Base-by-base conservation (phyloP, 106 monocot genomes). In the Vanilla planifolia region DNA sequence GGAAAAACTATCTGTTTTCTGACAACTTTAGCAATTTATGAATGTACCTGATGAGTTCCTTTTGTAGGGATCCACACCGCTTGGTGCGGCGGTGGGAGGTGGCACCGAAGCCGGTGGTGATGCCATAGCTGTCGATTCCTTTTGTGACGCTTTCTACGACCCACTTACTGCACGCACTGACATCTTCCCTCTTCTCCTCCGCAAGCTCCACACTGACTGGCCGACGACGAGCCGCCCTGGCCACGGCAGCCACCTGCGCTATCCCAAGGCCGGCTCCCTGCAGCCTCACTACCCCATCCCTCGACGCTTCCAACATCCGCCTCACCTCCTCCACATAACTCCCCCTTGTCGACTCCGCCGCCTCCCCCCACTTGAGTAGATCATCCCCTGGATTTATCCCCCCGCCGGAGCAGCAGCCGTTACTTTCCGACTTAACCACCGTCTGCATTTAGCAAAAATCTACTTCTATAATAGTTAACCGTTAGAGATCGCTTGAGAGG, bases 61-160 rank as follows among this genome's bases (percentile, higher is more conserved):
- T 74, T n/a, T 74, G 73, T 3, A 74, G 65, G 10, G 67, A 59
- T 6, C 48, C 73, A n/a, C 73, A 66, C 15, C 67, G 58, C 37
- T 74, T 73, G 65, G 79, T 85, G 22, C 84, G 43, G 19, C 80
- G 75, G 72, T 85, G 84, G n/a, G 84, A 85, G 29, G 79, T 76
- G 42, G 84, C 71, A 14, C 84, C 84, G 67, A 85, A 85, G 14
- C 84, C 84, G 33, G 84, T 80, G 35, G 84, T 85, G 43, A 85
- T 76, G 19, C 84, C 84, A 47, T 79, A 79, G 60, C 67, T 76
- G 68, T 83, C 83, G 7, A 62, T 74, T 4, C 73, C 73, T 27
- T 40, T 67, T 43, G 28, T 61, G 50, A 74, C 52, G 59, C 73
- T 74, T n/a, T 74, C 66, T 60, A 66, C 60, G 20, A 74, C 67